phyloP scores from a whole-genome alignment of 164 flowering plant species.

The Umbellularia californica region DNA sequence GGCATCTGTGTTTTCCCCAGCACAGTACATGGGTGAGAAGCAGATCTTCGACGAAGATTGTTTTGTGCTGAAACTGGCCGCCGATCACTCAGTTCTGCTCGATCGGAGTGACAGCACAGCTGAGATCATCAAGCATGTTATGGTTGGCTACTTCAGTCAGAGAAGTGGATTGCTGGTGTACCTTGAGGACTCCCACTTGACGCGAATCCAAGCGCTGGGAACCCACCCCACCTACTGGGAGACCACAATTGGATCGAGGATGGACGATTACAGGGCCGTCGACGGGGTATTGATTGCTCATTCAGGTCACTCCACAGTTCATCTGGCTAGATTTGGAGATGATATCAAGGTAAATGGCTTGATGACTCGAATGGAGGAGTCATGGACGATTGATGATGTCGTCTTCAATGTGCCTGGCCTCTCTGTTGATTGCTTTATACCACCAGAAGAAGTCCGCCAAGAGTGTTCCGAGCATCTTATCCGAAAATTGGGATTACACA shows the following conservation, averaged over 20 bases:
- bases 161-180: slow-evolving; percentile 62
- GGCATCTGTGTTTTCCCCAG: slow-evolving; percentile 54
- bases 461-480: slow-evolving; percentile 23
- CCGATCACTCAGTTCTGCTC: slow-evolving; percentile 53
- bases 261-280: slow-evolving; percentile 56
- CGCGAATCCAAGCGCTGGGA: slow-evolving; percentile 70
- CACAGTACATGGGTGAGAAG: slow-evolving; percentile 75
- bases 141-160: slow-evolving; percentile 78
- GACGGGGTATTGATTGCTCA: slow-evolving; percentile 79
- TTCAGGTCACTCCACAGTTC: slow-evolving; percentile 57
- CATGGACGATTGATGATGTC: slow-evolving; percentile 69
- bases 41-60: slow-evolving; percentile 46
- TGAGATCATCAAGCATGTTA: slow-evolving; percentile 77
- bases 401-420: slow-evolving; percentile 74
- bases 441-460: slow-evolving; percentile 55
- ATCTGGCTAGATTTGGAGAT: slow-evolving; percentile 68
- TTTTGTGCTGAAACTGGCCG: slow-evolving; percentile 61
- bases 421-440: slow-evolving; percentile 67
- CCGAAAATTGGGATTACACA: slow-evolving; percentile 22
- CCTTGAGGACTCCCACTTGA: slow-evolving; percentile 72
- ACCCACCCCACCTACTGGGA: slow-evolving; percentile 72
- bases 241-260: slow-evolving; percentile 59
- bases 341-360: slow-evolving; percentile 46
- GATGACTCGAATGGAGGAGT: slow-evolving; percentile 66
- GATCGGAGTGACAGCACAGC: slow-evolving; percentile 69